Conservation (phyloP, 78 protist species). For the Abeoforma whisleri region DNA sequence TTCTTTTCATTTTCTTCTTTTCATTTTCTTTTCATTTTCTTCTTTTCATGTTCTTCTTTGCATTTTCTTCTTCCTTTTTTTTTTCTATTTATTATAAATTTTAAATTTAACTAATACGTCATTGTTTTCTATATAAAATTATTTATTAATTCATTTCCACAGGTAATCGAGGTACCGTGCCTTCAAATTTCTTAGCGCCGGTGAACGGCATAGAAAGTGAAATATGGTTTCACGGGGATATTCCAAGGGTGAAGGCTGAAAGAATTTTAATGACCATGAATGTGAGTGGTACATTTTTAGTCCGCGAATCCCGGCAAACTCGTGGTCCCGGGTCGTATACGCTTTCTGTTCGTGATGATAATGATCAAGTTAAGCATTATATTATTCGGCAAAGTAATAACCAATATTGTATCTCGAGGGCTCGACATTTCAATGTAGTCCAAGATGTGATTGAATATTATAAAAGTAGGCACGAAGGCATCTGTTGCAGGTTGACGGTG, state of each 20-base stretch:
- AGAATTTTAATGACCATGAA: conserved; percentile 3
- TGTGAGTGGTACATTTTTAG: neutral
- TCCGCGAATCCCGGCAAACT: conserved; percentile 28
- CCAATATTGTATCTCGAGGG: neutral
- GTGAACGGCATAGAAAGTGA: neutral
- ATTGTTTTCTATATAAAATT: no score
- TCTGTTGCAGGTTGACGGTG: conserved; percentile 8
- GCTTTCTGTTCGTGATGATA: conserved; percentile 27
- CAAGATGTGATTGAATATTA: conserved; percentile 22
- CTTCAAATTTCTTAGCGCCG: conserved; percentile 42
- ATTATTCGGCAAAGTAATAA: neutral
- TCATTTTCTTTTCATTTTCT: no score
- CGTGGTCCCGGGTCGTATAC: conserved; percentile 38
- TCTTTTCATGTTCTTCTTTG: no score
- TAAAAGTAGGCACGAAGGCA: conserved; percentile 38
- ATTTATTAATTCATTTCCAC: no score
- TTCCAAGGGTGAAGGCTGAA: conserved; percentile 35
- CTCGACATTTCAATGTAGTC: neutral
- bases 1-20: no score
- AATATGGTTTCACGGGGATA: conserved; percentile 42
- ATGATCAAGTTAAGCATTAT: conserved; percentile 42
- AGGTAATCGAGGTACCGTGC: no score
- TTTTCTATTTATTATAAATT: no score
- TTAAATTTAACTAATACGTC: no score
- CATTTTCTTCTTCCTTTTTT: no score